Evolutionary conservation across 768 basidiomycete species (phyloP).

Genomic region (Pleurotus ostreatus): DNA sequence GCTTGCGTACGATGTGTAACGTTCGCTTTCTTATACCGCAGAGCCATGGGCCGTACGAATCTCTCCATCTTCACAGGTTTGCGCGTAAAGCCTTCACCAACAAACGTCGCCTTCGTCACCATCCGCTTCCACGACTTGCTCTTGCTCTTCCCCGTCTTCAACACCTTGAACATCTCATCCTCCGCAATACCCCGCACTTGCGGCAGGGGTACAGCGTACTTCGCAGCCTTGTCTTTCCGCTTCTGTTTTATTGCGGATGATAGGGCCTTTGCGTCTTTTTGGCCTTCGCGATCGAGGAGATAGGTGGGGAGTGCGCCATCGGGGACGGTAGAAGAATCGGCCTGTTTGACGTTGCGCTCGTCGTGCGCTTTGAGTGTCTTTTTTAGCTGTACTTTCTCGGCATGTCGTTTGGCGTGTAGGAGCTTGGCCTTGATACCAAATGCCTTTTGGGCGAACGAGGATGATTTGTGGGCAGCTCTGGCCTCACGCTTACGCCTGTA

Average conservation of each 20-base stretch:
- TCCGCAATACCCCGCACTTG: constrained; percentile 98
- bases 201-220: constrained; percentile 94
- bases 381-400: constrained; percentile 97
- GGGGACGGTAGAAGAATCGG: constrained; percentile 75
- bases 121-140: constrained; percentile 98
- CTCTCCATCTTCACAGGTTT: constrained; percentile 99
- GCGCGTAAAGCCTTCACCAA: constrained; percentile 95
- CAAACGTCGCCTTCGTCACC: constrained; percentile 99
- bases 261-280: constrained; percentile 95
- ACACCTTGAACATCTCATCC: constrained; percentile 99
- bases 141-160: constrained; percentile 96
- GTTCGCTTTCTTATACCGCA: constrained; percentile 97
- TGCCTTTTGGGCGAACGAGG: constrained; percentile 85
- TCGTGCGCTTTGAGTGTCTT: constrained; percentile 99
- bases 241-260: constrained; percentile 97
- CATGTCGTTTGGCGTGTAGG: constrained; percentile 94
- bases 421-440: constrained; percentile 98
- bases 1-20: constrained; percentile 89
- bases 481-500: constrained; percentile 79
- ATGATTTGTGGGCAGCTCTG: constrained; percentile 70
- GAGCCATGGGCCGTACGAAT: constrained; percentile 95
- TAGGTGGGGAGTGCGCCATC: constrained; percentile 94
- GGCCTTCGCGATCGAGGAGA: constrained; percentile 95
- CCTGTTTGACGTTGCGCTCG: constrained; percentile 95
- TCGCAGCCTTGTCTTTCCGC: constrained; percentile 98